Conservation (phyloP, 257 asterid genomes). For the Schizonepeta tenuifolia region DNA sequence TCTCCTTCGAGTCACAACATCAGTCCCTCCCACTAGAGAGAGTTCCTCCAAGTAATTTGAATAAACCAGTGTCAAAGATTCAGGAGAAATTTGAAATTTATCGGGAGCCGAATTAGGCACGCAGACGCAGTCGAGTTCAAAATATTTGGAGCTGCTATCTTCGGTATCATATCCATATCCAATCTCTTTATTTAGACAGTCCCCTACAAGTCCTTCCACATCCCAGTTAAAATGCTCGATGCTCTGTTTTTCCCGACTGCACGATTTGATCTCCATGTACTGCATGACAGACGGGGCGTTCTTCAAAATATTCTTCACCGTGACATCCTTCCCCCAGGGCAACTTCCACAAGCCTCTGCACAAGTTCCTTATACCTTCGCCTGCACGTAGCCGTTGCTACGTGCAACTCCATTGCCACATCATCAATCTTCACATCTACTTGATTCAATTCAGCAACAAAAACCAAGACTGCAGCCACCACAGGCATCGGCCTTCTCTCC, state of each 20-base stretch:
- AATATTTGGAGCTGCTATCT: conserved; percentile 50
- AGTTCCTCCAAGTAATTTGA: too few species aligned
- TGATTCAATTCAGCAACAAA: conserved; percentile 67
- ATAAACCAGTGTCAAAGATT: conserved; percentile 45
- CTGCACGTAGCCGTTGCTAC: conserved; percentile 63
- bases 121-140: conserved; percentile 41
- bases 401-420: conserved; percentile 55
- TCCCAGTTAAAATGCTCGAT: conserved; percentile 44
- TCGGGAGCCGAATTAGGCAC: conserved; percentile 31
- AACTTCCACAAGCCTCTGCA: conserved; percentile 68
- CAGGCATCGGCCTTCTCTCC: conserved; percentile 79
- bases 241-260: conserved; percentile 30
- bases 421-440: conserved; percentile 55
- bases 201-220: conserved; percentile 55
- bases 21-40: conserved; percentile 16
- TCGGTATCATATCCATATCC: conserved; percentile 27
- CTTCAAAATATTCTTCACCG: conserved; percentile 63
- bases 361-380: conserved; percentile 72
- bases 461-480: conserved; percentile 79
- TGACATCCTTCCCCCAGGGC: conserved; percentile 93
- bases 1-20: conserved; percentile 15
- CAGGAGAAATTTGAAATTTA: conserved; percentile 59
- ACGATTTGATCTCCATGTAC: conserved; percentile 80
- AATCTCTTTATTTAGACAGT: conserved; percentile 49
- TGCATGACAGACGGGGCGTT: conserved; percentile 78